These are phyloP conservation scores for Dactylellina drechsleri DNA, from an alignment of 2,329 filamentous ascomycete species.

Conservation along the genomic window DNA sequence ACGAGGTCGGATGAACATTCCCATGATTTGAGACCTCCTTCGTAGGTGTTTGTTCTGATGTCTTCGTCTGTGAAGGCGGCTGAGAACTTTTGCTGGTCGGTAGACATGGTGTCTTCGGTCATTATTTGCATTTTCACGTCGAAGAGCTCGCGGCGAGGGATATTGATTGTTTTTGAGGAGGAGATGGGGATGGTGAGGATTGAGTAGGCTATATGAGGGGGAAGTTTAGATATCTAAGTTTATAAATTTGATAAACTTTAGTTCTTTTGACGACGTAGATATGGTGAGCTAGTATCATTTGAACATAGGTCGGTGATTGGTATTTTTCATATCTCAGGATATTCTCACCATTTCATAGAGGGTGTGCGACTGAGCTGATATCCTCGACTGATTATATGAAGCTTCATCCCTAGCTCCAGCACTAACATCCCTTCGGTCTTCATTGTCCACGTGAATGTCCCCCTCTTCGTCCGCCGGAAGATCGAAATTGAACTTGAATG, in stretches of 20 bases:
- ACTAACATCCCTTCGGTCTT: neutral
- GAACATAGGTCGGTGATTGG: no score
- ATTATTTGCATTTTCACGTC: slow-evolving; percentile 84
- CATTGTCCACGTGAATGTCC: slow-evolving; percentile 11
- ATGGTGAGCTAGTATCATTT: neutral
- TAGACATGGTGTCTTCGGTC: slow-evolving; percentile 67
- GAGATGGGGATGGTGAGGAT: slow-evolving; percentile 71
- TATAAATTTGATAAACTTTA: neutral
- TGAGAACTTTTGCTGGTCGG: slow-evolving; percentile 33
- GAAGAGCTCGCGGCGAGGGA: slow-evolving; percentile 82
- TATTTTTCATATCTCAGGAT: neutral
- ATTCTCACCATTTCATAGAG: slow-evolving; percentile 47
- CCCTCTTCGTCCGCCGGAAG: slow-evolving; percentile 38
- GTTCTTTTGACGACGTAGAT: neutral
- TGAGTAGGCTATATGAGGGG: slow-evolving; percentile 78
- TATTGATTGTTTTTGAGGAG: slow-evolving; percentile 66
- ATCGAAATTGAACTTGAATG: slow-evolving; percentile 53
- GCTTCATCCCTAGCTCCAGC: neutral
- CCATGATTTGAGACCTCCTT: slow-evolving; percentile 90
- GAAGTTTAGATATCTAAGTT: slow-evolving; percentile 64
- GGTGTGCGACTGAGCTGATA: slow-evolving; percentile 40
- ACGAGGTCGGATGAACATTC: slow-evolving; percentile 84
- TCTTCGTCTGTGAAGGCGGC: slow-evolving; percentile 67
- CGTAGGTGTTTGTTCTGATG: slow-evolving; percentile 82
- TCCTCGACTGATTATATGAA: slow-evolving; percentile 11